Evolutionary conservation across 1,284 basidiomycete genomes (phyloP), one percentile per base, ranked within the genome.

Genomic region (Wallemia mellicola): DNA sequence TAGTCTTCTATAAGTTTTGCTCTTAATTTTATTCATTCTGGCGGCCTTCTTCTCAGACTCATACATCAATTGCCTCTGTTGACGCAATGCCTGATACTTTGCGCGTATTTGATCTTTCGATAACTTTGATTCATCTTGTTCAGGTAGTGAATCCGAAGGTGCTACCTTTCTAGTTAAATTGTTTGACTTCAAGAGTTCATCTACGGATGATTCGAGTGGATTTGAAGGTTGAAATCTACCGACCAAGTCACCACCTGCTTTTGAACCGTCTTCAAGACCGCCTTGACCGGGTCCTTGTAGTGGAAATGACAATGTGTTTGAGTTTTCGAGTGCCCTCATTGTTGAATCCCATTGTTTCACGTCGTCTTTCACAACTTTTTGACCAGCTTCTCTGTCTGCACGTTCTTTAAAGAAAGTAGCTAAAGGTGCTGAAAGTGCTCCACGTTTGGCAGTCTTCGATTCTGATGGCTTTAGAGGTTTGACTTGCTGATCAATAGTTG

Each of bases 11-110:
- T 87, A 96, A 2, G 86, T 80, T 71, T 92, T 95, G 70, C 81
- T 85, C 75, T 98, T 96, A 73, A 98, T 96, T 72, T 94, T 96
- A 38, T 82, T 79, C 9, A 94, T 76, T 14, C 91, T 79, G 67
- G 85, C 86, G 11, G 88, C 86, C 68, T 92, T 92, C 33, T 80
- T 74, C 66, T 98, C 91, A 0, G 86, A 87, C 2, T 91, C 80
- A 73, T 94, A 95, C 75, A 91, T 84, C 58, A 96, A 75, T 65
- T 95, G 89, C 28, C 92, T 80, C 78, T 88, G 87, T 66, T 80
- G 78, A 19, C 85, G 78, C 17, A 96, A 48, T 5, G 38, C 38
- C 22, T 48, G 38, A 11, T 17, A 48, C 19, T 62, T 48, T 5
- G 38, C 38, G 5, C 22, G 14, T 5, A n/a, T 48, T 22, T 48